phyloP scores from a whole-genome alignment of 345 rosid species.

The thale cress (Arabidopsis thaliana) region DNA sequence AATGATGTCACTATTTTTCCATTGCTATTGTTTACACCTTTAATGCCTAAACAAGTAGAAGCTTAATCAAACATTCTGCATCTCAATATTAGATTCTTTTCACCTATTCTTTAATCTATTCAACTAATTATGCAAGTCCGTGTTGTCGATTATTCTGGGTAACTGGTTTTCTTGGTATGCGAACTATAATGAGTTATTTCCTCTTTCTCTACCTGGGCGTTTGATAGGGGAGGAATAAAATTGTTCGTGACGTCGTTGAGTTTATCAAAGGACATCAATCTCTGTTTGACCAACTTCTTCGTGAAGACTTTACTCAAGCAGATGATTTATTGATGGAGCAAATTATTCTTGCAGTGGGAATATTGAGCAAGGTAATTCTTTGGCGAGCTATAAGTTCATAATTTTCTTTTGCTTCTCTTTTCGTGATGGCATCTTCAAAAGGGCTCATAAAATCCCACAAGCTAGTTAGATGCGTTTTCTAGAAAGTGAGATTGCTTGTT shows the following conservation, averaged over 20 bases:
- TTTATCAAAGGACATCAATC: conserved; percentile 81
- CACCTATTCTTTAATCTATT: conserved; percentile 13
- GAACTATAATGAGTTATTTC: neutral
- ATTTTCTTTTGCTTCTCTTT: conserved; percentile 11
- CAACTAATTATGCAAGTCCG: neutral
- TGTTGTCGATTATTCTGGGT: conserved; percentile 1
- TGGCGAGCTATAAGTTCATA: neutral
- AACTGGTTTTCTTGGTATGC: conserved; percentile 15
- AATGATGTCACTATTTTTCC: neutral
- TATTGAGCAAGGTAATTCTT: conserved; percentile 74
- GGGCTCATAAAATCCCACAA: conserved; percentile 17
- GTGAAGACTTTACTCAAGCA: conserved; percentile 64
- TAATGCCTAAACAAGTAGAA: conserved; percentile 14
- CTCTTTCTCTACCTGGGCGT: conserved; percentile 20
- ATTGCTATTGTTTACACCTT: conserved; percentile 1
- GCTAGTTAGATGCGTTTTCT: conserved; percentile 25
- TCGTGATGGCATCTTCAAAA: neutral
- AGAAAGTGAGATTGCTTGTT: conserved; percentile 26
- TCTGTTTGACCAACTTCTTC: conserved; percentile 86
- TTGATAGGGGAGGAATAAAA: conserved; percentile 82
- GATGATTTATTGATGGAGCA: conserved; percentile 87
- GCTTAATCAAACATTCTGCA: too few species aligned
- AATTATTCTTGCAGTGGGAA: conserved; percentile 87
- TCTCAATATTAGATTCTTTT: neutral
- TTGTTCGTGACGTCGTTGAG: conserved; percentile 80